Percentiles rank a stretch among this genome's conserved stretches.
Conservation (phyloP, 2,329 filamentous ascomycete genomes). For the Aspergillus sp. region DNA sequence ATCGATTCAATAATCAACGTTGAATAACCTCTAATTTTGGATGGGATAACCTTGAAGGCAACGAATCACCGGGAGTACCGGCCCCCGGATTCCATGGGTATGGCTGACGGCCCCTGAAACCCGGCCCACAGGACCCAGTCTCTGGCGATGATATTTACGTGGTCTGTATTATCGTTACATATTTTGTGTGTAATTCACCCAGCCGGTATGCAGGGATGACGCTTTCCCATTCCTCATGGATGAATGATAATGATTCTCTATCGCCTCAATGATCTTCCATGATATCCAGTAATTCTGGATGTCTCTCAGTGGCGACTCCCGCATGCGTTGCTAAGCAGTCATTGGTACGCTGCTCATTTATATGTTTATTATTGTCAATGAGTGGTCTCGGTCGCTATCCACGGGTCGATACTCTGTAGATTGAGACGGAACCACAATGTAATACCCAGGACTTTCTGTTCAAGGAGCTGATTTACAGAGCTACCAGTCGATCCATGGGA, state of each 20-base stretch:
- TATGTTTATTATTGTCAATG: constrained; percentile 6
- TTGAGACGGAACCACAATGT: no score
- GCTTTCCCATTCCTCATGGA: constrained; percentile 14
- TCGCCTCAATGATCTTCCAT: constrained; percentile 1
- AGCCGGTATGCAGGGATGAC: constrained; percentile 27
- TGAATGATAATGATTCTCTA: constrained; percentile 20
- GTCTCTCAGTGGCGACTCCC: constrained; percentile 6
- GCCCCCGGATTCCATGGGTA: neutral
- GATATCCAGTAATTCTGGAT: no score
- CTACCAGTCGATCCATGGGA: no score
- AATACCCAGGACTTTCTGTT: no score
- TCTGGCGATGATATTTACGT: constrained; percentile 7
- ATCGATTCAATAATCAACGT: no score
- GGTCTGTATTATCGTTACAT: constrained; percentile 14
- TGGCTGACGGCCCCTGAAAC: constrained; percentile 27
- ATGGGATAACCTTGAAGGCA: no score
- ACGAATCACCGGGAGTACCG: neutral
- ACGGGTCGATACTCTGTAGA: no score
- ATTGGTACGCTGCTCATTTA: neutral
- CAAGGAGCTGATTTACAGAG: no score
- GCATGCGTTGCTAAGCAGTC: constrained; percentile 12
- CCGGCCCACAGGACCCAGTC: constrained; percentile 13
- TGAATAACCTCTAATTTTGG: no score
- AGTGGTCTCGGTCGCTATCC: no score
- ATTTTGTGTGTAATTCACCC: constrained; percentile 5